Evolutionary conservation across 1,284 basidiomycete genomes (phyloP).

Genomic region (Cystobasidiaceae sp.): DNA sequence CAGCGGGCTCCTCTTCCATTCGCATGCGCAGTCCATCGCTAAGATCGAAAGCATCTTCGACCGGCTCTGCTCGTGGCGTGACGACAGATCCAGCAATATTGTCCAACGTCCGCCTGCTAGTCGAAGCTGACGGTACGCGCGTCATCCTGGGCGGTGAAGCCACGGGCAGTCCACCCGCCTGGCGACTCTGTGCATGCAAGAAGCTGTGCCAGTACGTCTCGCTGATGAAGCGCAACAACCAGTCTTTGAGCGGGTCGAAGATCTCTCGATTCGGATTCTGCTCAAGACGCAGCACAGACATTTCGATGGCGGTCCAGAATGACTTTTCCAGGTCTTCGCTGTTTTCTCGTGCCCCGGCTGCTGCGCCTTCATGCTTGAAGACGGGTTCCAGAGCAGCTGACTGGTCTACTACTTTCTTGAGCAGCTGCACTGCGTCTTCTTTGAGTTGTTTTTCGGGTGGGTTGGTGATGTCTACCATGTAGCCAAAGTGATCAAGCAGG

Average conservation of each 20-base stretch:
- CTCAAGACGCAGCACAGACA: slow-evolving; percentile 9
- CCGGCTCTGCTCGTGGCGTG: not conserved
- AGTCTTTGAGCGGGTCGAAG: slow-evolving; percentile 25
- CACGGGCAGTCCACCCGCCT: not conserved
- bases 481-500: slow-evolving; percentile 29
- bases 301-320: slow-evolving; percentile 22
- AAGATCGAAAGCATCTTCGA: slow-evolving; percentile 13
- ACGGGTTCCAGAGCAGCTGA: slow-evolving; percentile 5
- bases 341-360: not conserved
- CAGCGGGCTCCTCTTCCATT: not conserved
- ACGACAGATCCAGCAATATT: not conserved
- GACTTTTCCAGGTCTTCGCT: slow-evolving; percentile 6
- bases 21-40: slow-evolving; percentile 11
- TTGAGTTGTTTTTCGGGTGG: slow-evolving; percentile 16
- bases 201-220: slow-evolving; percentile 20
- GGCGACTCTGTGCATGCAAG: not conserved
- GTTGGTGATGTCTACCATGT: slow-evolving; percentile 28
- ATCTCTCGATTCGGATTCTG: slow-evolving; percentile 26
- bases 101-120: slow-evolving; percentile 13
- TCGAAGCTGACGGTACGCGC: slow-evolving; percentile 1
- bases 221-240: slow-evolving; percentile 7
- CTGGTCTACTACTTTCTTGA: slow-evolving; percentile 5
- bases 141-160: not conserved
- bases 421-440: slow-evolving; percentile 14
- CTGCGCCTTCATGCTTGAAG: not conserved